These are phyloP conservation scores for Phytophthora nicotianae DNA, from an alignment of 352 stramenopile genomes.

Conservation along the genomic window DNA sequence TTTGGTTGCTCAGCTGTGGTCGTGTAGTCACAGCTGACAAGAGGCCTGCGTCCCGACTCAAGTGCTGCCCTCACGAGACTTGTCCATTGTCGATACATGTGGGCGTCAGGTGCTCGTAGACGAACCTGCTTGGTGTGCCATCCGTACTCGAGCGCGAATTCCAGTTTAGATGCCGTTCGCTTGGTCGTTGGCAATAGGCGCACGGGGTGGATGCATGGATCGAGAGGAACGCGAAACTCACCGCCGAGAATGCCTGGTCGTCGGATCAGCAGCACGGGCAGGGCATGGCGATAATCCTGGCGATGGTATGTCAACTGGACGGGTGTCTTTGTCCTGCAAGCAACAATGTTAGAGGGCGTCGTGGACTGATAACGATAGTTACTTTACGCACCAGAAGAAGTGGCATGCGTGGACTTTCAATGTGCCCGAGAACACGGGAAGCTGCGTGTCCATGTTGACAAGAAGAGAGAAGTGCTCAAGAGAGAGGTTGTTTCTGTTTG, in stretches of 20 bases:
- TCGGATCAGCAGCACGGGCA: conserved; percentile 37
- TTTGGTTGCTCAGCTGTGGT: conserved; percentile 1
- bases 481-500: conserved; percentile 11
- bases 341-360: conserved; percentile 6
- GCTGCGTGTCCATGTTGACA: conserved; percentile 29
- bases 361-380: neutral
- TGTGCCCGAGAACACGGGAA: conserved; percentile 33
- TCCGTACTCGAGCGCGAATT: conserved; percentile 38
- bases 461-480: conserved; percentile 3
- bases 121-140: conserved; percentile 34
- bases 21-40: conserved; percentile 18
- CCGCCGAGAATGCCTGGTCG: conserved; percentile 25
- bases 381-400: conserved; percentile 32
- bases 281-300: conserved; percentile 33
- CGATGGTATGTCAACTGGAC: conserved; percentile 35
- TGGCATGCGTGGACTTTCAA: conserved; percentile 34
- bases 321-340: conserved; percentile 34
- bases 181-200: conserved; percentile 21
- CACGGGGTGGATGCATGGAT: conserved; percentile 40
- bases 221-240: conserved; percentile 36
- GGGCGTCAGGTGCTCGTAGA: conserved; percentile 31
- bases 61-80: conserved; percentile 28
- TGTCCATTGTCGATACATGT: conserved; percentile 31
- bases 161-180: conserved; percentile 26
- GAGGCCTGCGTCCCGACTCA: conserved; percentile 33